Evolutionary conservation across 176 grass and related monocot genomes (phyloP), one percentile per base, ranked within the genome.

Genomic region (Bonia amplexicaulis): DNA sequence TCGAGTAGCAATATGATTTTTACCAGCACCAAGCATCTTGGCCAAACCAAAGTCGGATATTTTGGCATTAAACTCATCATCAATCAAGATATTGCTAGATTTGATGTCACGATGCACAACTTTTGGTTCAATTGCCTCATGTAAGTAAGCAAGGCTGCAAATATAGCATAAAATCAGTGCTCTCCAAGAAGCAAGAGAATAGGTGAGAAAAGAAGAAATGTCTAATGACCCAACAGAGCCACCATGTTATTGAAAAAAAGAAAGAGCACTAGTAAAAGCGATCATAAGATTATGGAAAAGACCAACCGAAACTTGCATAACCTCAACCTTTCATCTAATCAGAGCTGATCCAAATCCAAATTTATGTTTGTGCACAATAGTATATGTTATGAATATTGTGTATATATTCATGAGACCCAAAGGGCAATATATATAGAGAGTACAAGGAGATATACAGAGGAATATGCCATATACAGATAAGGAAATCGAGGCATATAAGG

Each of bases 71-170:
- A 98, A 98, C 61, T 98, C 93, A 68, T 98, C 95, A 0, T 95
- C 95, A 39, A 98, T 98, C 84, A 98, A 91, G 75, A 96, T 96
- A 78, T 96, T 96, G 39, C 93, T 96, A 22, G 93, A 84, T 73
- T 96, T 96, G 69, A 98, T 95, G 66, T 98, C 95, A 73, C 95
- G 92, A 82, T 98, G 95, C 82, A 98, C 95, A 62, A 98, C 95
- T 88, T 98, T 98, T 73, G 95, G 93, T 88, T 98, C 95, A 62
- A 98, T 93, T 44, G 93, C 95, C 80, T 95, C 95, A 54, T 98
- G 95, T 82, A 98, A 85, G 82, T 98, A 98, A 44, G 95, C 93
- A 90, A 98, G 95, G 67, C 95, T 97, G 87, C 33, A 87, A 45
- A 90, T 68, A 33, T 13, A 51, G 47, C 13, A 78, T 78, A 48